Conservation (phyloP, 176 grass and related monocot genomes). For the Zoysia pacifica region DNA sequence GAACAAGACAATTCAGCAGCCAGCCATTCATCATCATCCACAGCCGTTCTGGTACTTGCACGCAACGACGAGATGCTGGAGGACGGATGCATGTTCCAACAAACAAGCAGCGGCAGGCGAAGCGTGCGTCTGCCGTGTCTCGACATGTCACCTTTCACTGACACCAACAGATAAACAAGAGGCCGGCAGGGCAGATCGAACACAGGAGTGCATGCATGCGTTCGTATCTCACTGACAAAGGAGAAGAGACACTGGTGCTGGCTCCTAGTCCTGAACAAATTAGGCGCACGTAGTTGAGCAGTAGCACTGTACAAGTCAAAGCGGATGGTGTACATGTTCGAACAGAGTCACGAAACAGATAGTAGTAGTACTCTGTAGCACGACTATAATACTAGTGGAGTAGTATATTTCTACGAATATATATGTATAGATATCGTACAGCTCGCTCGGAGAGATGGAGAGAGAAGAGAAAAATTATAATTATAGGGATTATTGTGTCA, state of each 20-base stretch:
- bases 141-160: conserved; percentile 23
- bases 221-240: conserved; percentile 22
- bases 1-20: conserved; percentile 39
- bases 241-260: not conserved
- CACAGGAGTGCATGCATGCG: not conserved
- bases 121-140: not conserved
- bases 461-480: no score
- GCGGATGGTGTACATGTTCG: no score
- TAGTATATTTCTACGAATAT: no score
- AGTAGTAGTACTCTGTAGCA: no score
- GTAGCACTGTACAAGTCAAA: no score
- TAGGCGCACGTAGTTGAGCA: no score
- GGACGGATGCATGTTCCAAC: no score
- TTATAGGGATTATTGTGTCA: no score
- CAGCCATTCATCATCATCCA: not conserved
- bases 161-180: conserved; percentile 10
- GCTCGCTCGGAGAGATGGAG: no score
- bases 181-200: not conserved
- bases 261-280: not conserved
- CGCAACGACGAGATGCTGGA: not conserved
- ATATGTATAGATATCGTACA: no score
- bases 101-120: not conserved
- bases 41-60: conserved; percentile 33
- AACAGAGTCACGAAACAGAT: no score
- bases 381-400: no score